phyloP scores from a whole-genome alignment of 768 basidiomycete species.

The Mycena galopus region DNA sequence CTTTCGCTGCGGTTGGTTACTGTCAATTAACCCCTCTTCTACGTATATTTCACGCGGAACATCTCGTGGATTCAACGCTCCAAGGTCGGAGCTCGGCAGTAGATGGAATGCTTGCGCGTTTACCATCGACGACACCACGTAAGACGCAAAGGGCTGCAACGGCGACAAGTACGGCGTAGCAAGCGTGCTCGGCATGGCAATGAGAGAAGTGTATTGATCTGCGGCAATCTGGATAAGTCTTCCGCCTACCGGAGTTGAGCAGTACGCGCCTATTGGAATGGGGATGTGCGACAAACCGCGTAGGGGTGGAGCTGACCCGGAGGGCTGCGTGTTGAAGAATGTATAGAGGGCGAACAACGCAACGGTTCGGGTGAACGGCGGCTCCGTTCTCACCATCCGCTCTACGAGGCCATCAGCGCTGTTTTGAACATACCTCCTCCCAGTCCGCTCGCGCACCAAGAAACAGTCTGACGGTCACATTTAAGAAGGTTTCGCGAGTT shows the following conservation, averaged over 20 bases:
- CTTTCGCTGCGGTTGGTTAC: constrained; percentile 60
- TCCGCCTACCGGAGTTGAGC: background rate
- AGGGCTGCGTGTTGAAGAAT: constrained; percentile 78
- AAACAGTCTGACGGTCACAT: constrained; percentile 72
- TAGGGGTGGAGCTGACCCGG: constrained; percentile 63
- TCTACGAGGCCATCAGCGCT: constrained; percentile 54
- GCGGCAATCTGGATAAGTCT: constrained; percentile 3
- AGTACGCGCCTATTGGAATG: constrained; percentile 69
- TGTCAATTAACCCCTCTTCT: constrained; percentile 50
- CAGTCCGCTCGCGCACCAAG: constrained; percentile 62
- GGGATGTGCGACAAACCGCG: constrained; percentile 66
- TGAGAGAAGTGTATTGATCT: constrained; percentile 72
- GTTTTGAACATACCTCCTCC: constrained; percentile 7
- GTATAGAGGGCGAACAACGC: constrained; percentile 80
- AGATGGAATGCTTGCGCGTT: constrained; percentile 69
- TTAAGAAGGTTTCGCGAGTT: constrained; percentile 73
- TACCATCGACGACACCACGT: constrained; percentile 63
- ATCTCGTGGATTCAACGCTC: constrained; percentile 69
- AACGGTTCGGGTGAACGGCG: constrained; percentile 67
- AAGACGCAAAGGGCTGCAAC: constrained; percentile 64
- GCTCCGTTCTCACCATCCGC: constrained; percentile 60
- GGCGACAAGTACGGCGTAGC: constrained; percentile 54
- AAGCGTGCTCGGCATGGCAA: constrained; percentile 62
- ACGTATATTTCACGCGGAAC: constrained; percentile 79
- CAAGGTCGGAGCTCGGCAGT: constrained; percentile 64